phyloP scores from a whole-genome alignment of 2,329 filamentous ascomycete genomes.

The Biscogniauxia sp. region DNA sequence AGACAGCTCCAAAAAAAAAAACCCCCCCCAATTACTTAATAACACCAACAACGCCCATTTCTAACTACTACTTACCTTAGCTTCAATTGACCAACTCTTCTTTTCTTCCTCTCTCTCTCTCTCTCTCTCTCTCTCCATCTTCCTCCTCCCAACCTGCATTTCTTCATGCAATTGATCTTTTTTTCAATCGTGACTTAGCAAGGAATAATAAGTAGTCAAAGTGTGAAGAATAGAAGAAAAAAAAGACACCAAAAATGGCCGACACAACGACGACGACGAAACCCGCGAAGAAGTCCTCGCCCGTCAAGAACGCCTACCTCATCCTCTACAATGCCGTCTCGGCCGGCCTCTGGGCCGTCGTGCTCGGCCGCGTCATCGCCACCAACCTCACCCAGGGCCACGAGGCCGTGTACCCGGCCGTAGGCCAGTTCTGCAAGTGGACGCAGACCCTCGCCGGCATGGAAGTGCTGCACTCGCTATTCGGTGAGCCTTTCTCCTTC shows the following conservation, averaged over 20 bases:
- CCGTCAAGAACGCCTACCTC: constrained; percentile 66
- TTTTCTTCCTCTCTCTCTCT: too few relatives aligned
- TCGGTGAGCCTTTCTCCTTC: constrained; percentile 53
- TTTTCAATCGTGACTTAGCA: too few relatives aligned
- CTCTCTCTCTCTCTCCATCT: too few relatives aligned
- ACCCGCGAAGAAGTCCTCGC: constrained; percentile 35
- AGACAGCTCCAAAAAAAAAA: too few relatives aligned
- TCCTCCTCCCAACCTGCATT: too few relatives aligned
- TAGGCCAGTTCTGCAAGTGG: constrained; percentile 69
- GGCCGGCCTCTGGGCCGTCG: constrained; percentile 72
- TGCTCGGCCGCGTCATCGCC: constrained; percentile 65
- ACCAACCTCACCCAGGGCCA: constrained; percentile 55
- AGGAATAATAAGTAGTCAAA: too few relatives aligned
- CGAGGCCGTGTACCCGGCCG: constrained; percentile 56
- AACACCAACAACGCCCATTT: too few relatives aligned
- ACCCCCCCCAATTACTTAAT: too few relatives aligned
- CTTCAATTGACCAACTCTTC: too few relatives aligned
- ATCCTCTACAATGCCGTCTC: constrained; percentile 81
- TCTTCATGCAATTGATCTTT: too few relatives aligned
- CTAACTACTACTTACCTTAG: too few relatives aligned
- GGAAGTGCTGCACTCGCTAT: constrained; percentile 77
- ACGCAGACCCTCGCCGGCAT: constrained; percentile 81
- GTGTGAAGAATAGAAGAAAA: too few relatives aligned
- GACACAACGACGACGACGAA: constrained; percentile 12
- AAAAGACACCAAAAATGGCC: constrained; percentile 18